Evolutionary conservation across 805 yeast genomes (phyloP).

Genomic region (Metschnikowia orientalis): DNA sequence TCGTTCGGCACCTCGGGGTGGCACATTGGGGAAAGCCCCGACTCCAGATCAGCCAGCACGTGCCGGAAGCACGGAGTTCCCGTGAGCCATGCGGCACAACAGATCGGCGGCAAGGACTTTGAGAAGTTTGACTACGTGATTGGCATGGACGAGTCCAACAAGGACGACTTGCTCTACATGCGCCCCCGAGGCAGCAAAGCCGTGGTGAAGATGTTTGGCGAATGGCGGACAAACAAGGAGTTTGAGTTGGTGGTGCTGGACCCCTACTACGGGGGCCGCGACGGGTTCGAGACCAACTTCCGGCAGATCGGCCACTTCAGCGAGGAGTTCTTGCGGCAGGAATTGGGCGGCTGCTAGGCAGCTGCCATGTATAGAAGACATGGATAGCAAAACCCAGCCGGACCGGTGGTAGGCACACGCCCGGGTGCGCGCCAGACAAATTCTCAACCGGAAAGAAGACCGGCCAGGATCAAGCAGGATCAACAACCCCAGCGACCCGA

Average conservation of each 20-base stretch:
- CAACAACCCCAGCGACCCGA: no score
- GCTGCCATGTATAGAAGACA: not conserved
- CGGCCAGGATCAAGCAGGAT: no score
- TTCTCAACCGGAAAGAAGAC: no score
- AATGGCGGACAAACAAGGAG: constrained; percentile 57
- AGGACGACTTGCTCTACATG: constrained; percentile 45
- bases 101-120: constrained; percentile 50
- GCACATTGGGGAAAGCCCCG: constrained; percentile 82
- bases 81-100: constrained; percentile 71
- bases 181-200: constrained; percentile 50
- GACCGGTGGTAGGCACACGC: no score
- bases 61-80: constrained; percentile 72
- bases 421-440: no score
- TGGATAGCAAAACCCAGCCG: no score
- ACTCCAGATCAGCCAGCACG: constrained; percentile 62
- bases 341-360: constrained; percentile 22
- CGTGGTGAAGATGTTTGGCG: constrained; percentile 65
- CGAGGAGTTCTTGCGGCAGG: constrained; percentile 59
- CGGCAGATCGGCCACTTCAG: constrained; percentile 72
- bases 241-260: constrained; percentile 67
- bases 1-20: constrained; percentile 88
- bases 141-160: constrained; percentile 66
- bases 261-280: constrained; percentile 86
- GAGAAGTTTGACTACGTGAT: constrained; percentile 61
- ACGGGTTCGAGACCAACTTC: constrained; percentile 79